phyloP scores from a whole-genome alignment of 768 basidiomycete genomes.

The Boletus insuetus region DNA sequence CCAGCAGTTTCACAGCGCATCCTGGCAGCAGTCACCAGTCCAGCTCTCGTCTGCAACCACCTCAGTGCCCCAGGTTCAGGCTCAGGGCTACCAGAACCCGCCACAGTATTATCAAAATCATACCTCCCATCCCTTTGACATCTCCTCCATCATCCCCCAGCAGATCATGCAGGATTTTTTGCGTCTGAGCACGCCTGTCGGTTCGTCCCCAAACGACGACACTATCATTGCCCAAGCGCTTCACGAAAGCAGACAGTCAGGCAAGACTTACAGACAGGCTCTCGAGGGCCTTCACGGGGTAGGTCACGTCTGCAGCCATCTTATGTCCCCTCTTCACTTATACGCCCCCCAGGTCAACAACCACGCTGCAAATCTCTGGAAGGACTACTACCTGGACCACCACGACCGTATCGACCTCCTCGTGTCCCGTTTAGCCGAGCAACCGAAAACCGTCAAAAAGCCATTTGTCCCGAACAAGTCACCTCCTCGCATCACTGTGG shows the following conservation, averaged over 20 bases:
- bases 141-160: constrained; percentile 41
- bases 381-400: constrained; percentile 77
- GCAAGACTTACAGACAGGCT: constrained; percentile 58
- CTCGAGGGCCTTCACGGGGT: constrained; percentile 69
- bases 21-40: constrained; percentile 32
- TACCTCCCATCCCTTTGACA: constrained; percentile 25
- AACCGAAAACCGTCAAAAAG: constrained; percentile 32
- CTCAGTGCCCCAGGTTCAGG: constrained; percentile 18
- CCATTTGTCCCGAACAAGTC: constrained; percentile 18
- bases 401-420: constrained; percentile 54
- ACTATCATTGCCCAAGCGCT: constrained; percentile 52
- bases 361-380: constrained; percentile 63
- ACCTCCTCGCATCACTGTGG: constrained; percentile 6
- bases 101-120: constrained; percentile 24
- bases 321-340: constrained; percentile 3
- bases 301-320: constrained; percentile 23
- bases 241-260: constrained; percentile 36
- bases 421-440: constrained; percentile 23
- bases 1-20: constrained; percentile 27
- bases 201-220: constrained; percentile 52
- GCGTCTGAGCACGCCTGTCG: constrained; percentile 52
- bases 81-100: constrained; percentile 15
- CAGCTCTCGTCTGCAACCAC: constrained; percentile 37
- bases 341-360: constrained; percentile 36
- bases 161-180: constrained; percentile 58